Conservation (phyloP, 2,329 filamentous ascomycete species). For the Conoideocrella luteorostrata region DNA sequence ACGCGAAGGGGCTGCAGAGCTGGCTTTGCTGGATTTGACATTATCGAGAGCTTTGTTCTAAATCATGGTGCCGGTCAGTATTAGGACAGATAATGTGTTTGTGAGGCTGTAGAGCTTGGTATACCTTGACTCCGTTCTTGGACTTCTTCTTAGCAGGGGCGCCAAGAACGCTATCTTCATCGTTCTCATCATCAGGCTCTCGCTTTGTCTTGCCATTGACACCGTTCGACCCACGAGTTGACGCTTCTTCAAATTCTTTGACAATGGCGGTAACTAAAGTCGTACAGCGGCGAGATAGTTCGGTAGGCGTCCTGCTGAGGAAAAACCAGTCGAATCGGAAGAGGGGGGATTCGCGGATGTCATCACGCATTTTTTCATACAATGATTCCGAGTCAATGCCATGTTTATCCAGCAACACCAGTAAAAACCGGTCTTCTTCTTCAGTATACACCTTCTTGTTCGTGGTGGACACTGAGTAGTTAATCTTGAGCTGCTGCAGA, state of each 20-base stretch:
- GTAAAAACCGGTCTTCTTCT: slow-evolving; percentile 90
- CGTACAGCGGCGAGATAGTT: slow-evolving; percentile 86
- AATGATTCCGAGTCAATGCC: slow-evolving; percentile 87
- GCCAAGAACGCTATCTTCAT: slow-evolving; percentile 73
- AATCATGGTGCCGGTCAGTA: slow-evolving; percentile 6
- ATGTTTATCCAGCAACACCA: slow-evolving; percentile 87
- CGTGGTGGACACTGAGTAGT: slow-evolving; percentile 96
- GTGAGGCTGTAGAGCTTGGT: too few species aligned
- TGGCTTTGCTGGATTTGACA: slow-evolving; percentile 74
- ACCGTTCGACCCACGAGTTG: slow-evolving; percentile 49
- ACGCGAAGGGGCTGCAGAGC: slow-evolving; percentile 70
- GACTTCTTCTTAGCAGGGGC: slow-evolving; percentile 84
- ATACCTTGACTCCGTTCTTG: slow-evolving; percentile 81
- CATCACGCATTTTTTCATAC: slow-evolving; percentile 92
- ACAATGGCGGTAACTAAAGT: slow-evolving; percentile 92
- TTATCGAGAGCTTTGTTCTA: slow-evolving; percentile 93
- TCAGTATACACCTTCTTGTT: slow-evolving; percentile 99
- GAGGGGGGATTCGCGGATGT: slow-evolving; percentile 87
- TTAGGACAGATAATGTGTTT: too few species aligned
- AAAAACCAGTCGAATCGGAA: slow-evolving; percentile 99
- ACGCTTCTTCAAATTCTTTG: slow-evolving; percentile 79
- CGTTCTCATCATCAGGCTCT: slow-evolving; percentile 73
- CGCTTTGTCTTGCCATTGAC: slow-evolving; percentile 66
- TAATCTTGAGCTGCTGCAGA: slow-evolving; percentile 95
- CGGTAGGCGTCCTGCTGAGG: slow-evolving; percentile 84